Evolutionary conservation across 1,139 yeast genomes (phyloP), one percentile per base, ranked within the genome.

Genomic region (Scheffersomyces titani): DNA sequence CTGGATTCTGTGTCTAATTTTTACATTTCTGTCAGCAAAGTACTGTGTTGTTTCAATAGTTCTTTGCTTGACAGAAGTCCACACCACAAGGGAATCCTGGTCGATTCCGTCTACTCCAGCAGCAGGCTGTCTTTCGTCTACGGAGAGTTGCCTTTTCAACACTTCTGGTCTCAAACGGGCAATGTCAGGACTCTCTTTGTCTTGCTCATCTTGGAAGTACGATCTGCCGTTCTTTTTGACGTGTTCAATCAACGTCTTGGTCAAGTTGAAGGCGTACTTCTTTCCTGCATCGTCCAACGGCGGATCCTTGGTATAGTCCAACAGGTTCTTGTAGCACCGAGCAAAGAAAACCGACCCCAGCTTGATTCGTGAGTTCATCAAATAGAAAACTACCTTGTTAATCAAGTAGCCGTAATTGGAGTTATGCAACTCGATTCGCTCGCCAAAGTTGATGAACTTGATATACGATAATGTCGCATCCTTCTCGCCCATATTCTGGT

Each of bases 61-160:
- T 66, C 98, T 83, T 63, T 84, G 81, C 58, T 97, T 85, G 6
- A 96, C 92, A 0, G 98, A 93, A 0, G 98, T 91, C 98, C 98
- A 94, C 16, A 94, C 92, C 6, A 85, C 85, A 59, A 88, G 78
- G n/a, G 84, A 76, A 56, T 80, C 75, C 20, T 82, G 83, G 54
- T 79, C 74, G 4, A 74, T 71, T 1, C 84, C 84, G 60, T 80
- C 83, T 1, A 78, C 83, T 1, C 83, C 84, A 1, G 80, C 79
- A 5, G 84, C 78, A 9, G 83, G 80, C 57, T 77, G 83, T 62
- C 78, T 67, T 47, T 67, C 68, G 45, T 68, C 73, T 3, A 62
- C 64, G 3, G 71, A 66, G 21, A 65, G 61, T 44, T 64, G 59
- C 52, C 63, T 59, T 48, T 55, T 57, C 50, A 61, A 61, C 48